Evolutionary conservation across 768 basidiomycete genomes (phyloP), one percentile per base, ranked within the genome.

Genomic region (Podaxis carcinomalis): DNA sequence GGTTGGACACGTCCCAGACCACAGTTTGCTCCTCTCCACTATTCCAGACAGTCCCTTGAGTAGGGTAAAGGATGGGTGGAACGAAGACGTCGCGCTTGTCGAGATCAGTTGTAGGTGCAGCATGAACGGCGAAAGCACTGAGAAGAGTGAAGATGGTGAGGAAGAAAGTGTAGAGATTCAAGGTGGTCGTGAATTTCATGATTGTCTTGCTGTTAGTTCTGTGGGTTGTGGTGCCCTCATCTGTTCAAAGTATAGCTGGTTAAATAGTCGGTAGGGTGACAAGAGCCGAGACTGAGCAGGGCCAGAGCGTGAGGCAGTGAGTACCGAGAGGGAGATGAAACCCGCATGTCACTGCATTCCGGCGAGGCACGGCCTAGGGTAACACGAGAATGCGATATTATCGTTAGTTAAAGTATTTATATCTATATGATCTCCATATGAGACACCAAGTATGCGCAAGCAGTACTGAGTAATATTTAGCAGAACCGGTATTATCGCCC

Each of bases 81-180:
- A 72, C 76, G 68, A 75, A 84, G 5, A 84, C 82, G 53, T 84
- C 83, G 36, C 81, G 75, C n/a, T 62, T 44, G 35, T 66, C 68
- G 27, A 74, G 51, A n/a, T 27, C 62, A 6, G 56, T 47, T 9
- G 63, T 37, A 21, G 70, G 66, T 28, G 63, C 60, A 28, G 79
- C 64, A 19, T 62, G 35, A 47, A 61, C 54, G 53, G 66, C 51
- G 65, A 64, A 63, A 25, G 64, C 19, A n/a, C 61, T 35, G 55
- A 64, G 52, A 35, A 57, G 53, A 42, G 60, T 62, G 55, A 57
- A 61, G 59, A 63, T 27, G 55, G 52, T 59, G 50, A 57, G 23
- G 59, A 57, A 47, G 58, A 63, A 46, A 19, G 42, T 37, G 23
- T 32, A 54, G 21, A 60, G 21, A 42, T 25, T 19, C 25, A 46